These are phyloP conservation scores for Theobroma grandiflorum DNA, from an alignment of 441 rosid genomes.

Conservation along the genomic window DNA sequence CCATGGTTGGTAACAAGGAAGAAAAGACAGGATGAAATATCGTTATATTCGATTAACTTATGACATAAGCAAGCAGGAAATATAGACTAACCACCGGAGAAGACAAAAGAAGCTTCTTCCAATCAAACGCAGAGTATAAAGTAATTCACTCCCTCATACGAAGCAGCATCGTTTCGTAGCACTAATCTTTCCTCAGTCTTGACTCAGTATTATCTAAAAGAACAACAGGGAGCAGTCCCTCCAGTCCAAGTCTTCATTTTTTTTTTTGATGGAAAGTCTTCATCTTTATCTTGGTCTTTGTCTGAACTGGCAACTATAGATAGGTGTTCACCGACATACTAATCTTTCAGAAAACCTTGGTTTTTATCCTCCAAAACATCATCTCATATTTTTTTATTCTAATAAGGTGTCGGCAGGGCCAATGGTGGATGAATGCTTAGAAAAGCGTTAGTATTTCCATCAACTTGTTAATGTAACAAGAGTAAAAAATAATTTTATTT, in stretches of 20 bases:
- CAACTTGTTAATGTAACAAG: too few relatives aligned
- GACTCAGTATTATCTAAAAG: neutral
- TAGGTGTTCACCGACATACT: neutral
- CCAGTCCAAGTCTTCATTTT: neutral
- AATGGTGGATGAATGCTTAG: neutral
- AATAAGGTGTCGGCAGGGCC: conserved; percentile 1
- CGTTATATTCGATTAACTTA: neutral
- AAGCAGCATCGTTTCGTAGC: neutral
- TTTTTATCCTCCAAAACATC: neutral
- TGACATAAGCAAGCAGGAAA: neutral
- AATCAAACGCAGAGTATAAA: neutral
- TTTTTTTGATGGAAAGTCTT: too few relatives aligned
- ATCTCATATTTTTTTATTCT: neutral
- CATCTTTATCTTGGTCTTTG: neutral
- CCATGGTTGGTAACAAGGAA: neutral
- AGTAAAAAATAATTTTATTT: too few relatives aligned
- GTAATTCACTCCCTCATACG: neutral
- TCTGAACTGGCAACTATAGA: neutral
- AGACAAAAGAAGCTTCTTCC: neutral
- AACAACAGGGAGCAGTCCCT: neutral
- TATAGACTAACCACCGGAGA: neutral
- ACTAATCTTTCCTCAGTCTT: neutral
- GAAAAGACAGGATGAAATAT: neutral
- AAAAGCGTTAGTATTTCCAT: neutral
- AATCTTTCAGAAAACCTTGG: neutral